Conservation (phyloP, 2,329 filamentous ascomycete species). For the Epichloe baconii region DNA sequence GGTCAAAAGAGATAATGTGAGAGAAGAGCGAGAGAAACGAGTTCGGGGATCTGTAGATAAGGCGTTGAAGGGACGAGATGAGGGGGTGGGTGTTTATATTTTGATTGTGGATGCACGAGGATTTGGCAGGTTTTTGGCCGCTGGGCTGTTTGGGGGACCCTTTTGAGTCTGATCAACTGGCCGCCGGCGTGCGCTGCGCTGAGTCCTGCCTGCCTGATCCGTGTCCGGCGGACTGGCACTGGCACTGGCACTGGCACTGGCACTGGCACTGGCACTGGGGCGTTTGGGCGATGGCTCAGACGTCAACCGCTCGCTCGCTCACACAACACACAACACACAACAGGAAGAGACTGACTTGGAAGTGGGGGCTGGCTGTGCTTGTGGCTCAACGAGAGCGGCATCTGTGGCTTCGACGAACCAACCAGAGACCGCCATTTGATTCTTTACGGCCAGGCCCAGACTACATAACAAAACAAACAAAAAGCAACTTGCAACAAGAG, state of each 20-base stretch:
- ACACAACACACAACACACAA: background rate
- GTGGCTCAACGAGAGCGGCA: background rate
- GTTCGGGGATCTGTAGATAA: conserved; percentile 9
- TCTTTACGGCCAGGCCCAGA: background rate
- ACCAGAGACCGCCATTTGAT: background rate
- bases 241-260: too few relatives aligned
- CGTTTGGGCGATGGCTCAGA: background rate
- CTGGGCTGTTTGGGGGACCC: background rate
- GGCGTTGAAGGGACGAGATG: conserved; percentile 14
- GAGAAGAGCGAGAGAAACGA: conserved; percentile 11
- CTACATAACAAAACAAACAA: too few relatives aligned
- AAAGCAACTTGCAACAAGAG: background rate
- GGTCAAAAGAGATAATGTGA: conserved; percentile 10
- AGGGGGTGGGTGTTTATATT: conserved; percentile 19
- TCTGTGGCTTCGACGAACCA: background rate
- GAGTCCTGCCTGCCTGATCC: background rate
- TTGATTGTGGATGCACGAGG: conserved; percentile 16
- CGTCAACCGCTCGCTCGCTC: background rate
- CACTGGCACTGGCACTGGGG: background rate
- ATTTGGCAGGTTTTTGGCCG: conserved; percentile 4
- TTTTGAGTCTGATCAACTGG: background rate
- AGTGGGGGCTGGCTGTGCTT: background rate
- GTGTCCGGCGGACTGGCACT: background rate
- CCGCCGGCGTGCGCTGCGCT: background rate
- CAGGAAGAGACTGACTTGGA: too few relatives aligned